phyloP scores from a whole-genome alignment of 108 stramenopile species.

The Asterionellopsis glacialis region DNA sequence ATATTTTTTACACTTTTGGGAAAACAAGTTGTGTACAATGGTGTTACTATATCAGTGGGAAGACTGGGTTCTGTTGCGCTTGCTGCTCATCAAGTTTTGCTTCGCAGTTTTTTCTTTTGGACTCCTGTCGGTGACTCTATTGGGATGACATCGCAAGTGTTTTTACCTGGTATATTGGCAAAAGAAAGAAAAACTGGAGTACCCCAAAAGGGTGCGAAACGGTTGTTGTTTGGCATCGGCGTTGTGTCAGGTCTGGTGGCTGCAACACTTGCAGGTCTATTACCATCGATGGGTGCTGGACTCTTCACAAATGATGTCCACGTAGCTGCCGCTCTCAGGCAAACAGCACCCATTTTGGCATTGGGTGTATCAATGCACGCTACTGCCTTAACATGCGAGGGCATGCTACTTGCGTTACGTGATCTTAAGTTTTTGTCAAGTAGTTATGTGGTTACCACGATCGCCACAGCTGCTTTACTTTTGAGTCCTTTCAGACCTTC shows the following conservation, averaged over 20 bases:
- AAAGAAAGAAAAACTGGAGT: neutral
- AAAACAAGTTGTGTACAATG: constrained; percentile 15
- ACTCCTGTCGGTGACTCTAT: constrained; percentile 13
- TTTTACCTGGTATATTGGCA: constrained; percentile 8
- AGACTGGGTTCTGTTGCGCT: constrained; percentile 9
- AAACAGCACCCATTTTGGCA: constrained; percentile 11
- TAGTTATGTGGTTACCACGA: constrained; percentile 7
- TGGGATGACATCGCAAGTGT: constrained; percentile 14
- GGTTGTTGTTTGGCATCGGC: constrained; percentile 7
- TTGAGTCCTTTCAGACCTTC: constrained; percentile 11
- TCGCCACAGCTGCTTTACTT: constrained; percentile 1
- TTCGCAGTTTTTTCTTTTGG: constrained; percentile 12
- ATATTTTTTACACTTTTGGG: constrained; percentile 12
- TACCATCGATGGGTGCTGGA: constrained; percentile 6
- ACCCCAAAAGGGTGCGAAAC: constrained; percentile 4
- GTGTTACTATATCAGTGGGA: constrained; percentile 8
- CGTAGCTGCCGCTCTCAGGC: constrained; percentile 1
- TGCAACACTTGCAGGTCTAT: constrained; percentile 3
- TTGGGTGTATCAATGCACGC: constrained; percentile 15
- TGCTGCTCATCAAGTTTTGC: constrained; percentile 12
- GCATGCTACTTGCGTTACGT: constrained; percentile 11
- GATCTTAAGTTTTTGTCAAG: constrained; percentile 5
- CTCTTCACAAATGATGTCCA: constrained; percentile 1
- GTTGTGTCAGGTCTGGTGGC: constrained; percentile 11
- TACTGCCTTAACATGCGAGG: constrained; percentile 13